Conservation (phyloP, 495 filamentous ascomycete genomes). For the Tuber aestivum region DNA sequence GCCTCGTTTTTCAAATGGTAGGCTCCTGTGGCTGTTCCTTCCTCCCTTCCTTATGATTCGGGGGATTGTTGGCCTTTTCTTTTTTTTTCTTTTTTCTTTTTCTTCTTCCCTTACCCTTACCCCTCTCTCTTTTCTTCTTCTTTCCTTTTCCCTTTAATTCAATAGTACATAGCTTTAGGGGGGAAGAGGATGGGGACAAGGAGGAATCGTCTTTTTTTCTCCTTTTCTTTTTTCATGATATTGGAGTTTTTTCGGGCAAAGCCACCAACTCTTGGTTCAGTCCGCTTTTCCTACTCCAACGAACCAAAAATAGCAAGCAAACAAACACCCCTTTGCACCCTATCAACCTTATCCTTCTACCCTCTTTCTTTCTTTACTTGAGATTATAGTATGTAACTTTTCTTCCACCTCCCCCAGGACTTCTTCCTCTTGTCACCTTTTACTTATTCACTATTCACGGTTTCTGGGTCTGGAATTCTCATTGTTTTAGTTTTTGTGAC, state of each 20-base stretch:
- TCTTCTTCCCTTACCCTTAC: not conserved
- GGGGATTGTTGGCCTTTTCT: not conserved
- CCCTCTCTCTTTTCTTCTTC: not conserved
- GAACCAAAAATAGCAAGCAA: not conserved
- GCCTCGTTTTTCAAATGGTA: not conserved
- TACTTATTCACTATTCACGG: not conserved
- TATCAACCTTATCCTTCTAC: not conserved
- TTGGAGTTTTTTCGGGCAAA: not conserved
- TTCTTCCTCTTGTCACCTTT: not conserved
- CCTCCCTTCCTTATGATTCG: not conserved
- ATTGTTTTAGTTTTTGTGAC: not conserved
- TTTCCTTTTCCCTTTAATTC: not conserved
- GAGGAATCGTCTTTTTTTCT: not conserved
- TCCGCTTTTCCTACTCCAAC: not conserved
- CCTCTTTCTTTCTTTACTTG: not conserved
- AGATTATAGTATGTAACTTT: not conserved
- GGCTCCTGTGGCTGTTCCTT: not conserved
- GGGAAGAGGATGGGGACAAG: not conserved
- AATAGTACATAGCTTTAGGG: not conserved
- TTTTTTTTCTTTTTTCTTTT: not conserved
- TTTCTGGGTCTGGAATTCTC: slow-evolving; percentile 6
- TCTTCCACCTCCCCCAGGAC: not conserved
- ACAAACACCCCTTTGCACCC: not conserved
- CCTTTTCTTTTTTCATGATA: not conserved
- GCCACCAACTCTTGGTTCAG: not conserved